phyloP scores from a whole-genome alignment of 1,139 yeast species.

The Debaryomyces nepalensis region DNA sequence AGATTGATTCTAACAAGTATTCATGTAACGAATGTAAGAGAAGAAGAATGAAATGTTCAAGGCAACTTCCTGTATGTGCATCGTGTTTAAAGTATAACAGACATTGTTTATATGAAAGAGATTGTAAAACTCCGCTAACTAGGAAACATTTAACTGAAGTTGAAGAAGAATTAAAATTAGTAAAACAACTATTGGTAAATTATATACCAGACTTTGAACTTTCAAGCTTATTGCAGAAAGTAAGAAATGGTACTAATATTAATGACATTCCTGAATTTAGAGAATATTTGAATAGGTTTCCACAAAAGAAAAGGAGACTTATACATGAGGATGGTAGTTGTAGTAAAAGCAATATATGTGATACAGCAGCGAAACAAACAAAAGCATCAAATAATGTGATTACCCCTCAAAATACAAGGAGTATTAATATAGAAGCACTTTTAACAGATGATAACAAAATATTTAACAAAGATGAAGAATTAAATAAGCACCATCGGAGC shows the following conservation, averaged over 20 bases:
- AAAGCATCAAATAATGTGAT: too few species aligned
- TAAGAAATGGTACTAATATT: conserved; percentile 22
- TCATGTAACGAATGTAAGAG: conserved; percentile 26
- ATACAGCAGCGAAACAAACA: too few species aligned
- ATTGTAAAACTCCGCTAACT: conserved; percentile 23
- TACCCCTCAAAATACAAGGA: too few species aligned
- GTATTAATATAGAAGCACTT: too few species aligned
- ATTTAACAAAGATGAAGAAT: too few species aligned
- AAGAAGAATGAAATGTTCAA: conserved; percentile 23
- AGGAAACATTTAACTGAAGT: conserved; percentile 26
- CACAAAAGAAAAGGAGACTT: too few species aligned
- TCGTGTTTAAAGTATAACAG: conserved; percentile 21
- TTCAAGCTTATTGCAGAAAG: conserved; percentile 11
- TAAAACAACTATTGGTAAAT: conserved; percentile 14
- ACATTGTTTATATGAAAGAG: conserved; percentile 24
- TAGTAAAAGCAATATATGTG: too few species aligned
- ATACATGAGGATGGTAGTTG: too few species aligned
- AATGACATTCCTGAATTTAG: conserved; percentile 16
- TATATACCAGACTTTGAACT: conserved; percentile 20
- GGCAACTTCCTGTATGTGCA: conserved; percentile 23
- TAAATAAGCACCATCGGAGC: too few species aligned
- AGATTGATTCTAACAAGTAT: conserved; percentile 15
- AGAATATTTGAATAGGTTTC: not conserved
- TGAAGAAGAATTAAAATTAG: conserved; percentile 21
- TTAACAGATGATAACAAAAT: too few species aligned